A percentile compares a stretch with the other conserved stretches of the same genome.
phyloP scores from a whole-genome alignment of 108 stramenopile genomes.

The Cylindrotheca fusiformis region DNA sequence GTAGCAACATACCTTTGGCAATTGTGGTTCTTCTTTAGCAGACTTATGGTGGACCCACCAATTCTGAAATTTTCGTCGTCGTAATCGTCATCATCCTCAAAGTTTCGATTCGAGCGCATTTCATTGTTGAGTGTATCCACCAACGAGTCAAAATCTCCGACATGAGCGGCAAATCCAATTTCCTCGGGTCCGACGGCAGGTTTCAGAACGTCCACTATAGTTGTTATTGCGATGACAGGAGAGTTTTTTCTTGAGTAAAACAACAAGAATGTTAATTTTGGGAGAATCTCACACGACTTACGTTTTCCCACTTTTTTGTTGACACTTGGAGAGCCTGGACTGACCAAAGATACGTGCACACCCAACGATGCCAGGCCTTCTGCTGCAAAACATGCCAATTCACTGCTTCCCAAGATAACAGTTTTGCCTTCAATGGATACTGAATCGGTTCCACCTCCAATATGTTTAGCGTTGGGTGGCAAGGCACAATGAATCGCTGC shows the following conservation, averaged over 20 bases:
- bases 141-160: slow-evolving; percentile 75
- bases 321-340: slow-evolving; percentile 36
- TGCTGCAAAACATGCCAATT: slow-evolving; percentile 65
- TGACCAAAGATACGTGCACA: slow-evolving; percentile 56
- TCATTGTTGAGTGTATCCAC: slow-evolving; percentile 77
- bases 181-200: slow-evolving; percentile 54
- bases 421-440: slow-evolving; percentile 29
- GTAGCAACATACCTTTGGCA: slow-evolving; percentile 29
- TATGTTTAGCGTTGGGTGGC: slow-evolving; percentile 34
- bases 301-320: slow-evolving; percentile 20
- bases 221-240: not conserved
- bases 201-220: slow-evolving; percentile 39
- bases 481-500: slow-evolving; percentile 63
- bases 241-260: not conserved
- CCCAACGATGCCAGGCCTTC: slow-evolving; percentile 71
- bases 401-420: slow-evolving; percentile 70
- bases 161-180: slow-evolving; percentile 52
- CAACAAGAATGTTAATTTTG: no score
- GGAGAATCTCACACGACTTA: not conserved
- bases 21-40: slow-evolving; percentile 51
- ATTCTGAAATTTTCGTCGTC: slow-evolving; percentile 7
- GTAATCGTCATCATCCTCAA: slow-evolving; percentile 5
- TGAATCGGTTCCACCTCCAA: slow-evolving; percentile 50
- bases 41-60: slow-evolving; percentile 23
- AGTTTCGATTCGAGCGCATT: slow-evolving; percentile 9